Evolutionary conservation across 495 filamentous ascomycete species (phyloP).

Genomic region (Lentithecium fluviatile): DNA sequence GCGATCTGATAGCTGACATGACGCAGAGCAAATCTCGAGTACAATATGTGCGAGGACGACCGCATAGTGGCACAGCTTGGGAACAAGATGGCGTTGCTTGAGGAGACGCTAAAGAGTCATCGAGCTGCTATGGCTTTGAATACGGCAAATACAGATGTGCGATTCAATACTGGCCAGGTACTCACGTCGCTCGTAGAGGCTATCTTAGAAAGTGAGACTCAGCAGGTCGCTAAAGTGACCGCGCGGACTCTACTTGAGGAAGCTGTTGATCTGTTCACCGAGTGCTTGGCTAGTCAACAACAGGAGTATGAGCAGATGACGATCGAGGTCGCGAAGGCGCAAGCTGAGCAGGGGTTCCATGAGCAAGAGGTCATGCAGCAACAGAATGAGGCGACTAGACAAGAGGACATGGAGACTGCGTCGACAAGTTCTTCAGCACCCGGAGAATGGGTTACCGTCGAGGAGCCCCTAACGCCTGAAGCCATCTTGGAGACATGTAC

Average conservation of each 20-base stretch:
- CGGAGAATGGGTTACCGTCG: constrained; percentile 60
- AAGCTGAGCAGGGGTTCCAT: constrained; percentile 43
- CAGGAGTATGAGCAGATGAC: constrained; percentile 55
- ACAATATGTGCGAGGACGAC: constrained; percentile 62
- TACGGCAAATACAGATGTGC: constrained; percentile 60
- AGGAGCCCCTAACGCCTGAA: constrained; percentile 60
- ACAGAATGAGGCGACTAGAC: constrained; percentile 25
- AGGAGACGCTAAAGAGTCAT: constrained; percentile 60
- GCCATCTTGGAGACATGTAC: constrained; percentile 64
- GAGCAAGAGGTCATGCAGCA: constrained; percentile 21
- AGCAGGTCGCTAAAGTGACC: constrained; percentile 38
- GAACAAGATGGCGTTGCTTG: constrained; percentile 52
- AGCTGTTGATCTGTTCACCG: constrained; percentile 61
- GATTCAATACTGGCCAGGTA: constrained; percentile 71
- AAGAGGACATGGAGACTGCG: constrained; percentile 28
- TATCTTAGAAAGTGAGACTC: constrained; percentile 51
- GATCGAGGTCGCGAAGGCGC: constrained; percentile 38
- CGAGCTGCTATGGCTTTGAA: constrained; percentile 57
- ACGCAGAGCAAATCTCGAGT: constrained; percentile 58
- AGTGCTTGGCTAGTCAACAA: constrained; percentile 61
- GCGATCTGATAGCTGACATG: neutral
- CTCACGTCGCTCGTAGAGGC: constrained; percentile 63
- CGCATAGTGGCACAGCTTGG: constrained; percentile 57
- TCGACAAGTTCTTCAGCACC: constrained; percentile 44
- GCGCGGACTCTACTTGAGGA: constrained; percentile 56